Conservation (phyloP, 129 eudicot species). For the Artemisia annua region DNA sequence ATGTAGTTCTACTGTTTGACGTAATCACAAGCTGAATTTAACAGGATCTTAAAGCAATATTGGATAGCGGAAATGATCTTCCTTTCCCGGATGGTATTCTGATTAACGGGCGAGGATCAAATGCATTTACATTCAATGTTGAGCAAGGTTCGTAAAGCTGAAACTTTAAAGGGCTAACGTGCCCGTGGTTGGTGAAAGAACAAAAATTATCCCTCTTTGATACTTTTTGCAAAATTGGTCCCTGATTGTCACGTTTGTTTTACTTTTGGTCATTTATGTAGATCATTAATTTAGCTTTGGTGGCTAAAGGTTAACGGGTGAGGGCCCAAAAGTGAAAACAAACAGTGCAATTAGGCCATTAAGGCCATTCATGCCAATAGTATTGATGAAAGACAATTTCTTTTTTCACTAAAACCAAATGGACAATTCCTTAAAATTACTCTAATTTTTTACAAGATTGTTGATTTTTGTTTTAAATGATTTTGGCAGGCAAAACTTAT, state of each 20-base stretch:
- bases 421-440: too few species aligned
- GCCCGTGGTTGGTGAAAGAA: not conserved
- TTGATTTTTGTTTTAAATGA: not conserved
- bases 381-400: too few species aligned
- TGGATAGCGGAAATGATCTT: conserved; percentile 64
- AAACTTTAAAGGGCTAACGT: not conserved
- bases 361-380: too few species aligned
- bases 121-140: conserved; percentile 46
- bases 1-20: conserved; percentile 15
- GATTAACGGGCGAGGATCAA: conserved; percentile 66
- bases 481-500: conserved; percentile 55
- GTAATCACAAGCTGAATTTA: conserved; percentile 19
- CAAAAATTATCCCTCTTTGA: too few species aligned
- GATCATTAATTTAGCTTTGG: too few species aligned
- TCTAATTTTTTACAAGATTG: not conserved
- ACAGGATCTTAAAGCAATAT: conserved; percentile 53
- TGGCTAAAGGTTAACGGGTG: too few species aligned
- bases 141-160: conserved; percentile 50
- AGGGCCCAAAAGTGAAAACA: too few species aligned
- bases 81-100: conserved; percentile 76
- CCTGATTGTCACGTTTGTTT: too few species aligned
- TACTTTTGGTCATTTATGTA: too few species aligned
- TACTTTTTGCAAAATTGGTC: too few species aligned
- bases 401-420: too few species aligned
- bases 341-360: too few species aligned